Evolutionary conservation across 2,329 filamentous ascomycete species (phyloP), one percentile per base, ranked within the genome.

Genomic region (Blastomyces gilchristii): DNA sequence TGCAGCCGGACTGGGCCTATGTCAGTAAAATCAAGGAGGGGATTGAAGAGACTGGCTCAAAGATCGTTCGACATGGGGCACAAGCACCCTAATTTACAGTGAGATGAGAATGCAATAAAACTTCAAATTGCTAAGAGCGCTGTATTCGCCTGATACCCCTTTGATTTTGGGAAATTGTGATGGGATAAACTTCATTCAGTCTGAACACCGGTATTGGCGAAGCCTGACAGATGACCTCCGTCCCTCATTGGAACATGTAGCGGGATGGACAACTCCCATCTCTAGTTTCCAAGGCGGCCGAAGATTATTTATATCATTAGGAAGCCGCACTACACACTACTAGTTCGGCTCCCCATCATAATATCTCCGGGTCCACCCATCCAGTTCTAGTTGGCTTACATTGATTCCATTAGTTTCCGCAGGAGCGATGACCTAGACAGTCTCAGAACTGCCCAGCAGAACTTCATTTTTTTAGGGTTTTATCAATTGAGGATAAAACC

Each of bases 11-110:
- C n/a, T 66, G 64, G 65, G 41, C 6, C 11, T 63, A 60, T 34
- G 52, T 67, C 3, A 16, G 45, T n/a, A 39, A 63, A 41, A 63
- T 67, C 56, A 65, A 67, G 58, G 56, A 63, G 56, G 64, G 66
- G 57, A 65, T 63, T 63, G 34, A 63, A 61, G 43, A 58, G 54
- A 9, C 52, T 66, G 54, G 65, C 65, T 28, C 31, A 25, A 25
- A 25, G 41, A 39, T 6, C 52, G 6, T 53, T 28, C 18, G 22
- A 59, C 31, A 45, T 31, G 41, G 25, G 25, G 39, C 11, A 57
- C 54, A n/a, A 39, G 11, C 34, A 41, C 41, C 22, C 34, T 57
- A 4, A 11, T 39, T 41, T 34, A 57, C n/a, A 57, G 37, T 57
- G 54, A 57, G 31, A 9, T 43, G n/a, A 43, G n/a, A 43, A 41